A percentile compares a stretch with the other conserved stretches of the same genome.
Conservation (phyloP, 2,329 filamentous ascomycete genomes). For the Beauveria pseudobassiana region DNA sequence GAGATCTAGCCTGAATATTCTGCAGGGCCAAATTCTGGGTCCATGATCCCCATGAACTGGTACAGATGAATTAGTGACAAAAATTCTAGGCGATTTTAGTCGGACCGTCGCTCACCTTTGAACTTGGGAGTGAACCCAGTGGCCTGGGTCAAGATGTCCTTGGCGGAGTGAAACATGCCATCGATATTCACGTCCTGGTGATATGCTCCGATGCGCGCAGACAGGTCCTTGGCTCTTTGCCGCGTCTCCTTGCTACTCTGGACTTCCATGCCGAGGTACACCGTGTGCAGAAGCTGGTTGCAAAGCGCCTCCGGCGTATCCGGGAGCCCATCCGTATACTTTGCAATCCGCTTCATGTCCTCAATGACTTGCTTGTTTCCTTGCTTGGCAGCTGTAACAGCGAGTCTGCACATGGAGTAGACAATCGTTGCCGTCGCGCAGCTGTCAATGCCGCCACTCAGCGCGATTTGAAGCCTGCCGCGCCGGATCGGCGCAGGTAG, state of each 20-base stretch:
- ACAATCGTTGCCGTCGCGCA: slow-evolving; percentile 42
- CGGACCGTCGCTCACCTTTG: slow-evolving; percentile 20
- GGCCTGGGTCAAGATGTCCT: slow-evolving; percentile 49
- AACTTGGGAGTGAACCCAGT: slow-evolving; percentile 43
- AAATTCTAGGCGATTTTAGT: neutral
- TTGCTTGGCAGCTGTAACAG: slow-evolving; percentile 41
- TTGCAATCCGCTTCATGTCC: slow-evolving; percentile 21
- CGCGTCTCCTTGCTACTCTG: slow-evolving; percentile 61
- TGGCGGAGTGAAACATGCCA: slow-evolving; percentile 52
- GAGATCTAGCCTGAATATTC: slow-evolving; percentile 57
- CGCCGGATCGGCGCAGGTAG: slow-evolving; percentile 43
- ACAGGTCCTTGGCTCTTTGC: slow-evolving; percentile 54
- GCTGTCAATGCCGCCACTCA: slow-evolving; percentile 49
- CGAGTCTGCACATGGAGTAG: slow-evolving; percentile 46
- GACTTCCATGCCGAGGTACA: slow-evolving; percentile 61
- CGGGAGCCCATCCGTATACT: slow-evolving; percentile 35
- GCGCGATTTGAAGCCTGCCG: slow-evolving; percentile 50
- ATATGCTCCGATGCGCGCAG: slow-evolving; percentile 57
- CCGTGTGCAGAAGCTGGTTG: slow-evolving; percentile 30
- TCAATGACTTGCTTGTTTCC: slow-evolving; percentile 20
- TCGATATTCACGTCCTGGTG: slow-evolving; percentile 72
- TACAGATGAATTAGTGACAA: neutral
- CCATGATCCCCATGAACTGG: slow-evolving; percentile 47
- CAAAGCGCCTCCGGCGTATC: slow-evolving; percentile 48
- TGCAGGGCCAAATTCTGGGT: slow-evolving; percentile 58